These are phyloP conservation scores for Cotoneaster glaucophyllus DNA, from an alignment of 306 rosid species.

Conservation along the genomic window DNA sequence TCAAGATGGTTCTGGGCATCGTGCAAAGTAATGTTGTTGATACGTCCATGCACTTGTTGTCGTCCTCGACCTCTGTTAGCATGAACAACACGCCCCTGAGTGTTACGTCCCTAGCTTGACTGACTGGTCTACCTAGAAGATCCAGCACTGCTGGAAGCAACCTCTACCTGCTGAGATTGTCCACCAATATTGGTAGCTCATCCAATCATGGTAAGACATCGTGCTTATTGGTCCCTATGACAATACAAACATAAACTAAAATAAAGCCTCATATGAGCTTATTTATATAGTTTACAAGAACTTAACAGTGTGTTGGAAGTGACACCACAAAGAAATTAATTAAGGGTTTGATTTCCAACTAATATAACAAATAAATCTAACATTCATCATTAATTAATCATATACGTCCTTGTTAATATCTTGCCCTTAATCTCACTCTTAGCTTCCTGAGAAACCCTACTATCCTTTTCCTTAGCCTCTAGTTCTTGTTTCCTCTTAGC, in stretches of 20 bases:
- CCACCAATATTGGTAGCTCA: not conserved
- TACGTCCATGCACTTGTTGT: too few species aligned
- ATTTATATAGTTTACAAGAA: not conserved
- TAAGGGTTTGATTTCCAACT: not conserved
- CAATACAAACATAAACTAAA: not conserved
- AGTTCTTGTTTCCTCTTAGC: slow-evolving; percentile 6
- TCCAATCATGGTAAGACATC: not conserved
- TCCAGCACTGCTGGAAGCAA: too few species aligned
- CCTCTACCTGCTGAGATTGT: too few species aligned
- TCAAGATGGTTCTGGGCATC: too few species aligned
- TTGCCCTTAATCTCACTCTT: not conserved
- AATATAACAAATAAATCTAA: too few species aligned
- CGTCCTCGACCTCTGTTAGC: too few species aligned
- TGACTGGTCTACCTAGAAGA: too few species aligned
- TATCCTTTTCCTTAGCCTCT: not conserved
- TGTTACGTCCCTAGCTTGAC: too few species aligned
- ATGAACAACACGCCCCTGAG: too few species aligned
- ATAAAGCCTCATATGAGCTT: not conserved
- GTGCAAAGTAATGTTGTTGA: too few species aligned
- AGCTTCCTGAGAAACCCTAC: not conserved
- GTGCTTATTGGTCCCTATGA: not conserved
- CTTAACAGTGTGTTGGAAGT: not conserved
- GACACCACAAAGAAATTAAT: not conserved
- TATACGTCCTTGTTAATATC: not conserved
- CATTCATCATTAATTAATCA: not conserved